phyloP scores from a whole-genome alignment of 805 yeast genomes.

The Candida mattraensis region DNA sequence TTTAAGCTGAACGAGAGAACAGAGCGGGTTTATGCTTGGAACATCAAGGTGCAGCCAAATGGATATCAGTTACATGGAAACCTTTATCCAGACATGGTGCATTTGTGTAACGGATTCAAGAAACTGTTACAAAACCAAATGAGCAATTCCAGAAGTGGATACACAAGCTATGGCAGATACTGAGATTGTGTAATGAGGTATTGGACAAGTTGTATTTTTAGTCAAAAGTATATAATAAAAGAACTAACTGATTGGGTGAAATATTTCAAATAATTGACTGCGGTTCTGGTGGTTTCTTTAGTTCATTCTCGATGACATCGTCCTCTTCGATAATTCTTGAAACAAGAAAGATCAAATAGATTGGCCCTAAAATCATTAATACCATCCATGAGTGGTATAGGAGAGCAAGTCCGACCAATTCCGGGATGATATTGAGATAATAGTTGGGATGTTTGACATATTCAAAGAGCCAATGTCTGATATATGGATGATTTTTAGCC shows the following conservation, averaged over 20 bases:
- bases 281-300: slow-evolving; percentile 2
- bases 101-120: slow-evolving; percentile 94
- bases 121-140: slow-evolving; percentile 36
- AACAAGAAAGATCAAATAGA: slow-evolving; percentile 8
- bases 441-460: slow-evolving; percentile 17
- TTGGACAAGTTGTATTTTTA: too few species aligned
- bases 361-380: slow-evolving; percentile 9
- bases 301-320: slow-evolving; percentile 9
- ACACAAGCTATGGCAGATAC: slow-evolving; percentile 24
- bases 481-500: slow-evolving; percentile 17
- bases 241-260: too few species aligned
- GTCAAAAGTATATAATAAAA: too few species aligned
- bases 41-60: slow-evolving; percentile 83
- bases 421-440: slow-evolving; percentile 15
- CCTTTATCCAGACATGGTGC: slow-evolving; percentile 84
- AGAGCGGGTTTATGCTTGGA: slow-evolving; percentile 78
- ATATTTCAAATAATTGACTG: neutral
- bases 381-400: slow-evolving; percentile 13
- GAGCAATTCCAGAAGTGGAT: slow-evolving; percentile 19
- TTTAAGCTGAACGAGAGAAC: slow-evolving; percentile 73
- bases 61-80: slow-evolving; percentile 81
- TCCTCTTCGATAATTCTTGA: slow-evolving; percentile 16
- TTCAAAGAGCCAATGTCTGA: slow-evolving; percentile 15
- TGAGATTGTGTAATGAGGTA: too few species aligned
- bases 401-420: slow-evolving; percentile 12